Evolutionary conservation across 2,329 filamentous ascomycete species (phyloP).

Genomic region (Pseudogymnoascus sp.): DNA sequence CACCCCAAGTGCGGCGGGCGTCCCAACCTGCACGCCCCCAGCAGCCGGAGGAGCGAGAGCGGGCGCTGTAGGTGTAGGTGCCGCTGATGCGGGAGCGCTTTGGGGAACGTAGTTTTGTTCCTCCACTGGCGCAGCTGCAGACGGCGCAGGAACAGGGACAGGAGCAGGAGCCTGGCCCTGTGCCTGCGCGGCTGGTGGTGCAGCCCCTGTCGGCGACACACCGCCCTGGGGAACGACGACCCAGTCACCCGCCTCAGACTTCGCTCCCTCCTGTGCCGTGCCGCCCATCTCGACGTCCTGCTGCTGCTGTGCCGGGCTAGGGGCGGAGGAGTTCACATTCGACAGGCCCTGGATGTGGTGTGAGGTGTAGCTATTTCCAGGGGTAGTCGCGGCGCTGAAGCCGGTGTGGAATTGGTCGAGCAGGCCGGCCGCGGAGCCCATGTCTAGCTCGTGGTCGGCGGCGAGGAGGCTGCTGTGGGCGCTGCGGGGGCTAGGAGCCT

Average conservation of each 20-base stretch:
- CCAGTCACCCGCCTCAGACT: constrained; percentile 59
- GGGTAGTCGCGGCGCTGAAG: constrained; percentile 53
- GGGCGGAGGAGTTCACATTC: constrained; percentile 37
- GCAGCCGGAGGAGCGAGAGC: not conserved
- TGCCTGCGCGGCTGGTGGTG: not conserved
- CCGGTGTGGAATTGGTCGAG: constrained; percentile 62
- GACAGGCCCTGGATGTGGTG: constrained; percentile 6
- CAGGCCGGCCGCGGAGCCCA: constrained; percentile 52
- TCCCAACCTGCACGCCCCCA: not conserved
- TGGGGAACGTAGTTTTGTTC: constrained; percentile 14
- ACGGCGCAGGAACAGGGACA: constrained; percentile 11
- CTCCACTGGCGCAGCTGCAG: constrained; percentile 13
- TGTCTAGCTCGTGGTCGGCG: constrained; percentile 24
- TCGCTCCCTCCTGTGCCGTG: constrained; percentile 33
- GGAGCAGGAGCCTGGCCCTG: not conserved
- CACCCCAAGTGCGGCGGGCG: not conserved
- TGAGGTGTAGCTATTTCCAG: constrained; percentile 36
- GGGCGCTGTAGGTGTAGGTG: constrained; percentile 1
- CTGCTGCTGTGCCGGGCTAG: constrained; percentile 12
- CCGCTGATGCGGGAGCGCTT: constrained; percentile 17
- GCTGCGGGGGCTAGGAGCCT: constrained; percentile 30
- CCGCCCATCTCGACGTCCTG: constrained; percentile 27
- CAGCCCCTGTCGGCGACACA: constrained; percentile 28
- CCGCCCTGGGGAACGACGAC: constrained; percentile 64
- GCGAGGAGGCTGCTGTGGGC: not conserved